Evolutionary conservation across 2,329 filamentous ascomycete genomes (phyloP), one percentile per base, ranked within the genome.

Genomic region (Talaromyces piceae): DNA sequence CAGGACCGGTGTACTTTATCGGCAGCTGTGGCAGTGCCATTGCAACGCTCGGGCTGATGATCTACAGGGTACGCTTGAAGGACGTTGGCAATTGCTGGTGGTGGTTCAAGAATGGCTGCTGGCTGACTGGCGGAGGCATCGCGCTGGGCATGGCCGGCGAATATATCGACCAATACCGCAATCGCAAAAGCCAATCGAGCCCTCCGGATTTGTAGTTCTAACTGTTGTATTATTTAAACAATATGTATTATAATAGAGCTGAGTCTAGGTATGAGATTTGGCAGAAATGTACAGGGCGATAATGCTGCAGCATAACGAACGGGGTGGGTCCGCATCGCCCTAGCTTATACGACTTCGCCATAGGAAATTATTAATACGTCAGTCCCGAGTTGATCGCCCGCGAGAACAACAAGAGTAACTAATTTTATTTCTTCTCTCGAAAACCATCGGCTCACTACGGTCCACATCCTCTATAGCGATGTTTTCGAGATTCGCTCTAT

Each of bases 31-130:
- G 81, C 30, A 76, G 80, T 53, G 79, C 79, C 7, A 70, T 73
- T 23, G 56, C 74, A 28, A 76, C 79, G 2, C 67, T 83, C 22
- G 77, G 71, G 1, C 73, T 76, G 13, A 83, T 83, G 78, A 81
- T 83, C 18, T 75, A 75, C 67, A 75, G 70, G 53, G 81, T 83
- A 25, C 73, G 76, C 50, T 59, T 84, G 54, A 77, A 80, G 53
- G 76, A 74, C 47, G 77, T 81, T 45, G 68, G 70, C 55, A 75
- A 80, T 58, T 83, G 81, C 58, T 82, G 80, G 78, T 81, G 77
- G 74, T 84, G 81, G 81, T 84, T 84, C 59, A 78, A 73, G 52
- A 78, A 80, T 50, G 81, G 81, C 22, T 80, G 78, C 33, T 80
- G 79, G 73, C 70, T 83, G 53, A 83, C 80, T 16, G 81, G 81